Conservation (phyloP, 768 basidiomycete species). For the Termitomyces titanicus region DNA sequence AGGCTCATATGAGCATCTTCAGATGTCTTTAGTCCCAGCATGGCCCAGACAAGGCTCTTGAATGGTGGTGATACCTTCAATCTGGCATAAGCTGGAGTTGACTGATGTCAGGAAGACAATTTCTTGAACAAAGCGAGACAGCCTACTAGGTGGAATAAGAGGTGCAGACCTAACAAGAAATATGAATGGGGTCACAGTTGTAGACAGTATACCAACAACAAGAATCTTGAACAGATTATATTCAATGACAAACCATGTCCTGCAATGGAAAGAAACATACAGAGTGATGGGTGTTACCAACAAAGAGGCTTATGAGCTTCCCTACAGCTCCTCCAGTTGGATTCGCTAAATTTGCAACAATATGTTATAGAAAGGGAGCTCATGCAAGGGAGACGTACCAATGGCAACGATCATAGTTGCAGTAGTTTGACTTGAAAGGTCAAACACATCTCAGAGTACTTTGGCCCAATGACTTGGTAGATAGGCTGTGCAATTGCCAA, state of each 20-base stretch:
- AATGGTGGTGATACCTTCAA: constrained; percentile 56
- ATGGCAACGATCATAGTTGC: constrained; percentile 63
- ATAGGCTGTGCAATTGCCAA: constrained; percentile 67
- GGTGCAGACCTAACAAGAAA: constrained; percentile 60
- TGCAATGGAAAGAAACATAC: constrained; percentile 35
- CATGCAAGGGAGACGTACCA: constrained; percentile 23
- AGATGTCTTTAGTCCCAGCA: constrained; percentile 40
- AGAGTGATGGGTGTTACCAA: constrained; percentile 50
- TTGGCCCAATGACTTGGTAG: constrained; percentile 76
- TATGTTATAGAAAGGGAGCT: background rate
- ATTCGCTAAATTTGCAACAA: constrained; percentile 44
- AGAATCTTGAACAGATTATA: constrained; percentile 46
- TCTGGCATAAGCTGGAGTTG: constrained; percentile 55
- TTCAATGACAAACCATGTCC: background rate
- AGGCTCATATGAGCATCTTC: constrained; percentile 53
- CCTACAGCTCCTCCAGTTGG: constrained; percentile 72
- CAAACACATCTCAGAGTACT: constrained; percentile 83
- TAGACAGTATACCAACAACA: constrained; percentile 67
- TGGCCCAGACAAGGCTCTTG: constrained; percentile 47
- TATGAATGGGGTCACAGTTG: constrained; percentile 53
- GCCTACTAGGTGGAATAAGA: constrained; percentile 75
- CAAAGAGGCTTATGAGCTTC: constrained; percentile 66
- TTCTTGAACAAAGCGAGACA: background rate
- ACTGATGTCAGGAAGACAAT: constrained; percentile 3
- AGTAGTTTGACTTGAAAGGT: constrained; percentile 70